These are phyloP conservation scores for Penicillium sp. DNA, from an alignment of 2,329 filamentous ascomycete genomes.

Conservation along the genomic window DNA sequence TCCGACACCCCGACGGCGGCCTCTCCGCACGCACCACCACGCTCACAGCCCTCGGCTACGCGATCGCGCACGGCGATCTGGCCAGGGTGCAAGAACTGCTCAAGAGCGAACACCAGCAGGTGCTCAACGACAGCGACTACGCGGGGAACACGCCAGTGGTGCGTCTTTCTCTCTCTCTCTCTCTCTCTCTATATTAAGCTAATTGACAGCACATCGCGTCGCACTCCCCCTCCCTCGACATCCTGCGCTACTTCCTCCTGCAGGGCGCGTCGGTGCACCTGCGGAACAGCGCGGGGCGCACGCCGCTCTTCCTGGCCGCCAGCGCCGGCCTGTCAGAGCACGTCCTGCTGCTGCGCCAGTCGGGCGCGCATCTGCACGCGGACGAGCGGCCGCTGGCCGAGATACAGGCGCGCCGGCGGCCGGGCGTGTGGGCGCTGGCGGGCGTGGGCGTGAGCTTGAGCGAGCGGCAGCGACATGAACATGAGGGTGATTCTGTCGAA, in stretches of 20 bases:
- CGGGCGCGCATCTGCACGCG: conserved; percentile 57
- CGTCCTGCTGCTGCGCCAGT: conserved; percentile 51
- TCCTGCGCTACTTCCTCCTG: conserved; percentile 53
- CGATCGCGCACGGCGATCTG: conserved; percentile 68
- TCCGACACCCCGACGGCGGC: conserved; percentile 64
- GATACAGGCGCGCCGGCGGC: conserved; percentile 42
- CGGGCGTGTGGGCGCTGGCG: conserved; percentile 41
- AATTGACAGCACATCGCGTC: conserved; percentile 59
- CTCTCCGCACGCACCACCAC: conserved; percentile 58
- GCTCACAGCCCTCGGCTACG: conserved; percentile 74
- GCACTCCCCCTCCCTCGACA: conserved; percentile 51
- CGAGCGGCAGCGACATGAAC: too few species aligned
- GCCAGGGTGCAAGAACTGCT: conserved; percentile 64
- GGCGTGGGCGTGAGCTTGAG: conserved; percentile 30
- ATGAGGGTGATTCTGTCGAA: too few species aligned
- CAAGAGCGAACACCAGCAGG: conserved; percentile 59
- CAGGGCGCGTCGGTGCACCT: conserved; percentile 58
- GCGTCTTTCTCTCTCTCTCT: conserved; percentile 15
- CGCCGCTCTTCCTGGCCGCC: conserved; percentile 58
- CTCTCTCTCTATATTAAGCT: too few species aligned
- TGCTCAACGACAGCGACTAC: conserved; percentile 74
- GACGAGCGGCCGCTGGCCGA: conserved; percentile 53
- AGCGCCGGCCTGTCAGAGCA: conserved; percentile 54
- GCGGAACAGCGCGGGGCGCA: conserved; percentile 55
- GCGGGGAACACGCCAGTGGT: conserved; percentile 67